phyloP scores from a whole-genome alignment of 805 yeast species.

The Candida pseudofarinosa region DNA sequence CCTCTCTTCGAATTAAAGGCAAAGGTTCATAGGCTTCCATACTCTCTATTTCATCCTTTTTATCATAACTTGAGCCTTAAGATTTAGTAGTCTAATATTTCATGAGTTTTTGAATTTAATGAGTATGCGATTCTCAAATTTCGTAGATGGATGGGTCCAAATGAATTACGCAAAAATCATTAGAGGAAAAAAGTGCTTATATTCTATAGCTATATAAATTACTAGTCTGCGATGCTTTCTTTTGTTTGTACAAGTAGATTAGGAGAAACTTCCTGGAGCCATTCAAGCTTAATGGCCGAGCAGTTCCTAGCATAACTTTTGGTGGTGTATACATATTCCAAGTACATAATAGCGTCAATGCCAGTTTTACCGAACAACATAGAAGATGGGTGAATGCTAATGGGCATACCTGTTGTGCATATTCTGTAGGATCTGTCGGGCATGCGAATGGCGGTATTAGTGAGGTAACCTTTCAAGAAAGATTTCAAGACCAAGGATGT shows the following conservation, averaged over 20 bases:
- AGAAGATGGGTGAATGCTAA: conserved; percentile 89
- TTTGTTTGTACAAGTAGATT: conserved; percentile 48
- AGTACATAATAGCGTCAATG: conserved; percentile 86
- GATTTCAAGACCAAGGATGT: conserved; percentile 64
- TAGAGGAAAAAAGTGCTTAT: no score
- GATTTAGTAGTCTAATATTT: no score
- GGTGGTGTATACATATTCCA: conserved; percentile 89
- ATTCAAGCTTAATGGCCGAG: conserved; percentile 71
- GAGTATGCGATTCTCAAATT: no score
- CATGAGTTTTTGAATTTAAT: no score
- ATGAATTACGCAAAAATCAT: no score
- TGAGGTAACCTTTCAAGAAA: conserved; percentile 77
- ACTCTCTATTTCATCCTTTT: background rate
- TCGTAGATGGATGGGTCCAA: no score
- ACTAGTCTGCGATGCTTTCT: conserved; percentile 22
- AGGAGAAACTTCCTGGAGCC: conserved; percentile 84
- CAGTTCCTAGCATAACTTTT: conserved; percentile 91
- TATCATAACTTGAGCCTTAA: no score
- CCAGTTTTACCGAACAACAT: conserved; percentile 70
- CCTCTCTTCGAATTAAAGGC: background rate
- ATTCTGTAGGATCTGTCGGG: conserved; percentile 93
- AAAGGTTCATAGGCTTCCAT: background rate
- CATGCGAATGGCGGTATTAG: conserved; percentile 89
- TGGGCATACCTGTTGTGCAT: conserved; percentile 74
- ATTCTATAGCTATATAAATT: no score